Percentiles rank a stretch among this genome's conserved stretches.
These are phyloP conservation scores for Fonsecaea multimorphosa DNA, from an alignment of 2,329 filamentous ascomycete species.

Conservation along the genomic window DNA sequence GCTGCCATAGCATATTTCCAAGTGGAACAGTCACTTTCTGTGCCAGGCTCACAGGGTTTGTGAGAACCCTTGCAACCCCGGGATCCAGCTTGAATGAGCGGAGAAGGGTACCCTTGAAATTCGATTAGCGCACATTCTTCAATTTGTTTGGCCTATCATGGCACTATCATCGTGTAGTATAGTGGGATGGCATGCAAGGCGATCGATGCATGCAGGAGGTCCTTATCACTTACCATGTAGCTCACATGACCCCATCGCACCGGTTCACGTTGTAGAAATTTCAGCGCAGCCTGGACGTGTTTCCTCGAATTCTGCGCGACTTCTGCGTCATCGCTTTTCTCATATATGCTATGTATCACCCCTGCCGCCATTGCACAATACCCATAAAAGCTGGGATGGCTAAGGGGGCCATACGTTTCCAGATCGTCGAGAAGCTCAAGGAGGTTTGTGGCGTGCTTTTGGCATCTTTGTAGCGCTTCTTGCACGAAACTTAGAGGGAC, in stretches of 20 bases:
- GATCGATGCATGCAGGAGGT: not conserved
- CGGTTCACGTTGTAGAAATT: slow-evolving; percentile 11
- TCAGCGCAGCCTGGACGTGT: not conserved
- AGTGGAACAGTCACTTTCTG: slow-evolving; percentile 17
- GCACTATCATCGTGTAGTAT: not conserved
- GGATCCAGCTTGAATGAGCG: slow-evolving; percentile 13
- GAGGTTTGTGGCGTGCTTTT: slow-evolving; percentile 43
- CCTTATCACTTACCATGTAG: slow-evolving; percentile 16
- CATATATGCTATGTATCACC: slow-evolving; percentile 16
- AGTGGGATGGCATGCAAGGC: not conserved
- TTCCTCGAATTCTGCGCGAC: slow-evolving; percentile 6
- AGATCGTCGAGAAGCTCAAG: slow-evolving; percentile 41
- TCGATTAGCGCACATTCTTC: not conserved
- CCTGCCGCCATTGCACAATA: slow-evolving; percentile 45
- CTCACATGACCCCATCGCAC: slow-evolving; percentile 14
- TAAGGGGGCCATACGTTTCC: slow-evolving; percentile 33
- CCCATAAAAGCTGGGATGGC: slow-evolving; percentile 44
- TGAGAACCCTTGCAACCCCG: slow-evolving; percentile 12
- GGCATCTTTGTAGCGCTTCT: slow-evolving; percentile 40
- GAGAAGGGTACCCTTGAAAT: slow-evolving; percentile 16
- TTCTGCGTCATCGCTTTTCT: slow-evolving; percentile 9
- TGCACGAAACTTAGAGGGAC: slow-evolving; percentile 43
- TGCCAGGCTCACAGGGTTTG: slow-evolving; percentile 13
- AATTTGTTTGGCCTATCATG: not conserved
- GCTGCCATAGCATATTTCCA: slow-evolving; percentile 21